phyloP scores from a whole-genome alignment of 1,284 basidiomycete species.

The Vanrija humicola region DNA sequence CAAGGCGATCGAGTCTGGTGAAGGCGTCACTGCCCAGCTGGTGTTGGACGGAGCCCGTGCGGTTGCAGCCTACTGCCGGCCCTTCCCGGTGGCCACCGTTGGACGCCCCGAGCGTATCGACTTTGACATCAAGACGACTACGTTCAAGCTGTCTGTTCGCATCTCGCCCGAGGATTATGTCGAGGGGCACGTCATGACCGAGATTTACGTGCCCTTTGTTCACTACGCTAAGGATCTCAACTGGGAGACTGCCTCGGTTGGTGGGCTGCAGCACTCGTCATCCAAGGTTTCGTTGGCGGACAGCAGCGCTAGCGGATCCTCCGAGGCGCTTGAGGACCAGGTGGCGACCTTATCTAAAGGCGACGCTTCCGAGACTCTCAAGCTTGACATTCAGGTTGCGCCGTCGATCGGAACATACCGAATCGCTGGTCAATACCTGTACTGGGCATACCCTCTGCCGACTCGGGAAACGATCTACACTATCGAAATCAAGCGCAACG shows the following conservation, averaged over 20 bases:
- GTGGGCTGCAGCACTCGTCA: background rate
- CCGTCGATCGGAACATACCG: constrained; percentile 66
- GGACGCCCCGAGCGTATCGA: constrained; percentile 63
- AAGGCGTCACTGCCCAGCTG: constrained; percentile 57
- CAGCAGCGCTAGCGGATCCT: too few relatives aligned
- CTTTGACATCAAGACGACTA: constrained; percentile 70
- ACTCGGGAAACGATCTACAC: constrained; percentile 56
- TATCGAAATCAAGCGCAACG: constrained; percentile 62
- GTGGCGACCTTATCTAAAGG: background rate
- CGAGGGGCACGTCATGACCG: constrained; percentile 58
- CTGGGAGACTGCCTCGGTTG: constrained; percentile 2
- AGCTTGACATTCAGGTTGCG: constrained; percentile 51
- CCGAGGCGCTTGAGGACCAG: too few relatives aligned
- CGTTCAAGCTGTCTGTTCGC: constrained; percentile 62
- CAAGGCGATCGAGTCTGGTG: constrained; percentile 34
- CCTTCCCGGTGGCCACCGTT: constrained; percentile 70
- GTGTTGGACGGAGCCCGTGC: constrained; percentile 78
- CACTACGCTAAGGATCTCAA: constrained; percentile 65
- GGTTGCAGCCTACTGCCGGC: constrained; percentile 72
- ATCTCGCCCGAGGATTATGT: constrained; percentile 55
- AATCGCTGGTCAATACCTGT: constrained; percentile 64
- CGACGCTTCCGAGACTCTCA: constrained; percentile 7
- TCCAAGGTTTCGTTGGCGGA: background rate
- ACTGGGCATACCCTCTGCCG: constrained; percentile 81
- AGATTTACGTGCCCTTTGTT: constrained; percentile 83